Base-by-base conservation (phyloP, 331 rosid species). In the Quercus phellos region DNA sequence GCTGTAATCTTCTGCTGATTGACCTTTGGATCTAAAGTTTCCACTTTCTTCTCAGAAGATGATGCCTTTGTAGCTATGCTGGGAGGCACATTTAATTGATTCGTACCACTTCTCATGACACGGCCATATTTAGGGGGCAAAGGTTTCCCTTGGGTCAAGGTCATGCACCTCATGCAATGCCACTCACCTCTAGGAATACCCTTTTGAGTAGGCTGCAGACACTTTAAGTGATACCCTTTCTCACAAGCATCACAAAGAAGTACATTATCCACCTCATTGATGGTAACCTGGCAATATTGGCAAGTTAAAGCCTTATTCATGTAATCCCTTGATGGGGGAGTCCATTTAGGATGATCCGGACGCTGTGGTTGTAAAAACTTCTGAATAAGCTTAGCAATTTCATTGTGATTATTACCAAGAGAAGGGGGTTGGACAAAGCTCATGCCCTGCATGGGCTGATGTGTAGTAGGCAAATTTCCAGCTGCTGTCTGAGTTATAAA, bases 251-350 rank as follows among this genome's bases (percentile, higher is more conserved):
- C 98, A 77, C 98, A 94, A 12, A 94, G 85, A 75, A 94, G 97
- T 32, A 88, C 97, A 80, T 73, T 86, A 75, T 94, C 97, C 76
- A 94, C 91, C 83, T 94, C 98, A 80, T 82, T 88, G 84, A 91
- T 88, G 72, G 90, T 84, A 50, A 89, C 76, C 79, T 87, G 90
- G 79, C 98, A 94, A 77, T 67, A 56, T 72, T 94, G 97, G 84
- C 98, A 94, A 59, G 90, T 85, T 79, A 92, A 85, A 68, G 93
- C 87, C 89, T 94, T 94, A 68, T 83, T 94, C 97, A 94, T 94
- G 82, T 94, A 94, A 86, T 94, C 98, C 88, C 98, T 91, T 67
- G 98, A 94, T 1, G 98, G 98, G 84, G 97, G 98, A 86, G 83
- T 91, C 98, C 98, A 94, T 8, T 89, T 85, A 73, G 97, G 98